A percentile compares a stretch with the other conserved stretches of the same genome.
Conservation (phyloP, 192 early-diverging fungal genomes). For the Phycomyces blakesleeanus region DNA sequence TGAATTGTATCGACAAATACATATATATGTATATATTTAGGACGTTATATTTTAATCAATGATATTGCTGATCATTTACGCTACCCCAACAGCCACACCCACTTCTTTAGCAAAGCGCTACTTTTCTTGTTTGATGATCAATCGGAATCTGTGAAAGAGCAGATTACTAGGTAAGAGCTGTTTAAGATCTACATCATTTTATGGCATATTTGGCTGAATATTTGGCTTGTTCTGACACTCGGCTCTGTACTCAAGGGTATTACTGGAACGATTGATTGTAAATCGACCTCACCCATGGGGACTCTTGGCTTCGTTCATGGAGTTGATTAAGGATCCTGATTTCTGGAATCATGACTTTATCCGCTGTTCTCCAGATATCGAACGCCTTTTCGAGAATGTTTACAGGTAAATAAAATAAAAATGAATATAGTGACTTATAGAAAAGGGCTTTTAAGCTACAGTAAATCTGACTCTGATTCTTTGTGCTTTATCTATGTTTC, state of each 20-base stretch:
- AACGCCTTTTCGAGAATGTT: conserved; percentile 72
- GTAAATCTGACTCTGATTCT: too few species aligned
- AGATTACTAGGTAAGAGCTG: conserved; percentile 70
- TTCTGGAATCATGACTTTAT: conserved; percentile 62
- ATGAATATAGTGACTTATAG: neutral
- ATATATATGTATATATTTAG: neutral
- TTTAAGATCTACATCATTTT: neutral
- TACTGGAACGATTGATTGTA: conserved; percentile 93
- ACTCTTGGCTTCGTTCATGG: conserved; percentile 92
- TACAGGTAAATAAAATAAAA: conserved; percentile 30
- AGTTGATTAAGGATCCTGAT: conserved; percentile 86
- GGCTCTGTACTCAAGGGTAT: conserved; percentile 52
- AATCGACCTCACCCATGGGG: conserved; percentile 98
- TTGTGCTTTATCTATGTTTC: neutral
- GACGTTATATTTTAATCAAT: conserved; percentile 81
- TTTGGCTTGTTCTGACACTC: neutral
- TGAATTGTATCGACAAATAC: neutral
- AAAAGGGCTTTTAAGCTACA: neutral
- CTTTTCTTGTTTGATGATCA: conserved; percentile 80
- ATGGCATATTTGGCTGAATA: neutral
- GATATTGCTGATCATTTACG: conserved; percentile 96
- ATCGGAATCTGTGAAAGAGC: conserved; percentile 82
- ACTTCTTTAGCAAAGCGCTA: conserved; percentile 86
- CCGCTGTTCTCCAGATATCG: conserved; percentile 72
- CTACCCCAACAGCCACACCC: conserved; percentile 94